Base-by-base conservation (phyloP, 768 basidiomycete species). In the Tricholoma flavovirens region DNA sequence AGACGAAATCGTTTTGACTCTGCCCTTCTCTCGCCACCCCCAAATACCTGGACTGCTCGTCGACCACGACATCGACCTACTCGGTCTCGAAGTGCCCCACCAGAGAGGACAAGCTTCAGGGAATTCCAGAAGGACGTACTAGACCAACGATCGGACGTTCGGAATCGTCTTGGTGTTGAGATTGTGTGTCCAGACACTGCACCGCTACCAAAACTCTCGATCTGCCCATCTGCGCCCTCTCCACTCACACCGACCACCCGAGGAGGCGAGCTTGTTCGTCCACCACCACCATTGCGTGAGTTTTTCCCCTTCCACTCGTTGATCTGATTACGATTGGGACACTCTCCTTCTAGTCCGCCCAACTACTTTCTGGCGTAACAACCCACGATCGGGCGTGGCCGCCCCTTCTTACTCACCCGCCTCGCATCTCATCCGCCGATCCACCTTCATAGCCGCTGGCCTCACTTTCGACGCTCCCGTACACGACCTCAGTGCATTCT, bases 311-410 rank as follows among this genome's bases (percentile, higher is more conserved):
- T 9, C 14, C n/a, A 30, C 8, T 12, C 7, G 4, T 24, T 6
- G n/a, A 3, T n/a, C 5, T 46, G 30, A 30, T 8, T 19, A 52
- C 49, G 7, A 49, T 40, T 32, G 8, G 30, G 30, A 3, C 9
- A 5, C 7, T 32, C 10, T 32, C 9, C 24, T 8, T 32, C 30
- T 58, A 90, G 88, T 89, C 33, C 86, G 89, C n/a, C 88, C 89
- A 0, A 87, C 82, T 6, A 87, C 89, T 0, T 90, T 91, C 67
- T 91, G 89, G 89, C 78, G 87, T 30, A 84, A 83, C 60, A 88
- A 86, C 1, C 78, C 72, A 29, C 81, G 84, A 12, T 88, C 87
- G 17, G 89, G 87, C 14, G 86, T 90, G 1, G 77, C 86, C 46
- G 79, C 76, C 4, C 80, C 86, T 5, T 84, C 81, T 0, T 90